Base-by-base conservation (phyloP, 176 grass and related monocot species). In the Eragrostis nindensis region DNA sequence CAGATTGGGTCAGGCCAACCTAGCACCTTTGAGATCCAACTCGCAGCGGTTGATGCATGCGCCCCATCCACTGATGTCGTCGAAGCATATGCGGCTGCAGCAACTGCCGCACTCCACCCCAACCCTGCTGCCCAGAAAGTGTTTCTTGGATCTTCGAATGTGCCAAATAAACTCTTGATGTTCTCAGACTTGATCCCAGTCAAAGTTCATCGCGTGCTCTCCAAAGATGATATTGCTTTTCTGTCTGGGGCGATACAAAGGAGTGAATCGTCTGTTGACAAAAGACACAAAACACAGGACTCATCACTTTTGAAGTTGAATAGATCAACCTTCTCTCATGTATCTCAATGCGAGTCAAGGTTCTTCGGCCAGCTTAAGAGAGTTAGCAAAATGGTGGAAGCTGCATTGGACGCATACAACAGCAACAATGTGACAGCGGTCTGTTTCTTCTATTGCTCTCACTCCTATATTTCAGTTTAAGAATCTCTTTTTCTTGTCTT, bases 341-440 rank as follows among this genome's bases (percentile, higher is more conserved):
- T 0, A 8, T 50, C 2, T 11, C 1, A 6, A n/a, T 8, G 5
- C 26, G 64, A 62, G 26, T 4, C 14, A 18, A 4, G 26, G 0
- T 79, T 62, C 69, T 49, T 45, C 44, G 26, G 18, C 19, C 61
- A 50, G 42, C 26, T 66, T 50, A 5, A 18, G 5, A 60, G 75
- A 50, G 16, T 36, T 8, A 13, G 16, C 11, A 24, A 19, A 44
- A 78, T 50, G 60, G 75, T 66, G 44, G 62, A 7, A 78, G 27
- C 11, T 48, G 75, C 75, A 66, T 16, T 78, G 60, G 5, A 66
- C 60, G 65, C 49, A 2, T 78, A 50, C 44, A 78, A 78, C 18
- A n/a, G n/a, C n/a, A n/a, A n/a, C n/a, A n/a, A n/a, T n/a, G n/a
- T n/a, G n/a, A n/a, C n/a, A n/a, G n/a, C n/a, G n/a, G n/a, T n/a